A percentile compares a stretch with the other conserved stretches of the same genome.
Conservation (phyloP, 2,329 filamentous ascomycete species). For the Penicillium sp. region DNA sequence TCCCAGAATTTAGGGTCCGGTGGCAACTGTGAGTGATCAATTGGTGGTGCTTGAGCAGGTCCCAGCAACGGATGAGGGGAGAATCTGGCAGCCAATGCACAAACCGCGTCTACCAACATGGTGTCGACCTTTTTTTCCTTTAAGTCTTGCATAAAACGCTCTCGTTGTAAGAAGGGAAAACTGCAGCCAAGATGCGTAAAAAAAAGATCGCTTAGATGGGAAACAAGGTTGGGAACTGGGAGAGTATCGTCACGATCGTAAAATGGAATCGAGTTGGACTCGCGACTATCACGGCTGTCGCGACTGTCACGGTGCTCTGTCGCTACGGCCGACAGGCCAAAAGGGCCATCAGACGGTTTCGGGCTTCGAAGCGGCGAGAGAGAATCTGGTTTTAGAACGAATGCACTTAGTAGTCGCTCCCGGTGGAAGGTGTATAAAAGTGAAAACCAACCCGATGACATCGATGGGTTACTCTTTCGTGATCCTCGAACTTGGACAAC, state of each 20-base stretch:
- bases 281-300: conserved; percentile 30
- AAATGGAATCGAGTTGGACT: conserved; percentile 57
- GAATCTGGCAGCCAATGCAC: conserved; percentile 77
- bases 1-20: conserved; percentile 54
- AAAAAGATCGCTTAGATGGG: conserved; percentile 74
- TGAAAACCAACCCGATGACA: conserved; percentile 36
- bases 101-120: conserved; percentile 83
- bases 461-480: conserved; percentile 39
- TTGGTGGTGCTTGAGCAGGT: conserved; percentile 51
- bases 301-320: conserved; percentile 29
- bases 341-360: conserved; percentile 21
- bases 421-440: background rate
- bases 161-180: conserved; percentile 75
- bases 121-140: conserved; percentile 78
- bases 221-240: conserved; percentile 72
- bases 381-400: conserved; percentile 29
- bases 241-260: conserved; percentile 71
- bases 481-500: conserved; percentile 58
- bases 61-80: conserved; percentile 59
- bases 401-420: background rate
- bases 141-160: conserved; percentile 71
- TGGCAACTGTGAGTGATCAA: conserved; percentile 39
- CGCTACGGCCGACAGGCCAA: conserved; percentile 18
- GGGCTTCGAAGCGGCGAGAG: conserved; percentile 37
- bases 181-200: conserved; percentile 80